Base-by-base conservation (phyloP, 441 rosid species). In the Populus hybrid region DNA sequence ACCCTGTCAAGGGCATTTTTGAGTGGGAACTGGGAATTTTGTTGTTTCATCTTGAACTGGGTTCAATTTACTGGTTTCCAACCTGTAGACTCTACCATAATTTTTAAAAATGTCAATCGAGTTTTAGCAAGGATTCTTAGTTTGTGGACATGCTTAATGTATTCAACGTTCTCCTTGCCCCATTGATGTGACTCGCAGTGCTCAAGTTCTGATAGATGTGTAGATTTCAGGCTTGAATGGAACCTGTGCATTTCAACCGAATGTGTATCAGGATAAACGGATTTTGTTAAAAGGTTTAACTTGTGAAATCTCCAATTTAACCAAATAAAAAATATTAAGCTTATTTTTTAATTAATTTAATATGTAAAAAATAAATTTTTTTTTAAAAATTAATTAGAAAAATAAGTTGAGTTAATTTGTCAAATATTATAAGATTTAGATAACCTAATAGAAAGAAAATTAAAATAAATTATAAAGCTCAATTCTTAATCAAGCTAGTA, bases 401-500 rank as follows among this genome's bases (percentile, higher is more conserved):
- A 30, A 30, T 30, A 30, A 30, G 4, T 30, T 30, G 4, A 3
- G 3, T 30, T 28, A 28, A 28, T 3, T 1, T 38, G 40, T 38
- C 3, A 38, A 36, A 36, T 0, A 0, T 8, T 0, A 36, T 36
- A 0, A 36, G 2, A 36, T 36, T 36, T 1, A 0, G 1, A 36
- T 36, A 36, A 1, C 2, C 0, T 2, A 0, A 7, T 36, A 36
- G 40, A 36, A 36, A 36, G 1, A 8, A 36, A 36, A 36, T 36
- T 1, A 1, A 36, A 36, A 36, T 36, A 36, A 36, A 36, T 36
- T 36, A 36, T 36, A 36, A 36, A 36, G 0, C 0, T 7, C 10
- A 0, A 36, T 36, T 36, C 10, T 1, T 1, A 36, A 36, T 36
- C 40, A 36, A 36, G 0, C 9, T 6, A 36, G 1, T 3, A 30